These are phyloP conservation scores for Strigomonas galati DNA, from an alignment of 208 protist genomes.

Conservation along the genomic window DNA sequence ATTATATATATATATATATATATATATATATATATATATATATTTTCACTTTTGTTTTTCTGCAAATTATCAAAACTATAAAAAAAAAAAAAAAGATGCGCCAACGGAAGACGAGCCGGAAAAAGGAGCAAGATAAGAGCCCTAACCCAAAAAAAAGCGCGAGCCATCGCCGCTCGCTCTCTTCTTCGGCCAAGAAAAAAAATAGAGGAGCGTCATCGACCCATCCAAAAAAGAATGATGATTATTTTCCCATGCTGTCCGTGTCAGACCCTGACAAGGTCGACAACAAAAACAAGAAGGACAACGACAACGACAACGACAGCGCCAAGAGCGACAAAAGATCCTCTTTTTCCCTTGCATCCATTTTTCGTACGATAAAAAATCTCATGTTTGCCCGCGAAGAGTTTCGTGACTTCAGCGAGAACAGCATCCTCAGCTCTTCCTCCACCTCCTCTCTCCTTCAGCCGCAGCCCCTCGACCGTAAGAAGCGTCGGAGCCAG, in stretches of 20 bases:
- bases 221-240: too few species aligned
- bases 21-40: not conserved
- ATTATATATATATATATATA: slow-evolving; percentile 1
- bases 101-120: not conserved
- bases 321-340: too few species aligned
- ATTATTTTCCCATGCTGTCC: too few species aligned
- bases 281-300: too few species aligned
- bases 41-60: slow-evolving; percentile 2
- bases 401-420: slow-evolving; percentile 32
- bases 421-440: not conserved
- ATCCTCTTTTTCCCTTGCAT: not conserved
- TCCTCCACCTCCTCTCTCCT: not conserved
- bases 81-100: slow-evolving; percentile 2
- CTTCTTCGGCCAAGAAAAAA: not conserved
- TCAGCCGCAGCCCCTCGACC: not conserved
- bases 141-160: too few species aligned
- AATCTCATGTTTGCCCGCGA: slow-evolving; percentile 13
- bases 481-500: not conserved
- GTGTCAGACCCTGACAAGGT: too few species aligned
- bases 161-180: not conserved
- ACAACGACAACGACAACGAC: too few species aligned
- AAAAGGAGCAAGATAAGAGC: not conserved
- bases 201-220: not conserved
- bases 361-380: not conserved
- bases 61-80: not conserved